Conservation (phyloP, 371 early-diverging fungal genomes). For the Mucor irregularis region DNA sequence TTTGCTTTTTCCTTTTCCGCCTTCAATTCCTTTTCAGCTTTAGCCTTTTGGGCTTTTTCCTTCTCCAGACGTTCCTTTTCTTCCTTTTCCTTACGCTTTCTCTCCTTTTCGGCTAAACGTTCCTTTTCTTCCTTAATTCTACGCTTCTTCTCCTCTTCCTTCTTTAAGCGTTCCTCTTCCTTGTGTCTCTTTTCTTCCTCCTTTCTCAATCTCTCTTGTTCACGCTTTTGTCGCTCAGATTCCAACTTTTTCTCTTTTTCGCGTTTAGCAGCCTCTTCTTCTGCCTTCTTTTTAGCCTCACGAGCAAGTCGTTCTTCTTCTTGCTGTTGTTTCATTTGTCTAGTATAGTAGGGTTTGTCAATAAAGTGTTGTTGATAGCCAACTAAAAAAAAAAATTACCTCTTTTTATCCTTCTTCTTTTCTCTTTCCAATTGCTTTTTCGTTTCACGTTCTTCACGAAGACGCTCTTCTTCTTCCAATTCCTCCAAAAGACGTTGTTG, state of each 20-base stretch:
- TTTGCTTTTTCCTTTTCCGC: constrained; percentile 18
- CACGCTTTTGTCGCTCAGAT: constrained; percentile 57
- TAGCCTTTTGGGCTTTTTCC: constrained; percentile 5
- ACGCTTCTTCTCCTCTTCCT: constrained; percentile 29
- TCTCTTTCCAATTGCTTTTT: constrained; percentile 70
- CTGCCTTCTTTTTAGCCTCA: constrained; percentile 46
- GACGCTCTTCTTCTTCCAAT: constrained; percentile 78
- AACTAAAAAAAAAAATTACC: constrained; percentile 30
- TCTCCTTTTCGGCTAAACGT: constrained; percentile 16
- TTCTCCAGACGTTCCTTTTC: constrained; percentile 13
- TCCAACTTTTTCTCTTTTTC: constrained; percentile 40
- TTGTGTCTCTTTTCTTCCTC: constrained; percentile 39
- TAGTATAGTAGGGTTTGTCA: constrained; percentile 1
- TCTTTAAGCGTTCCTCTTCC: constrained; percentile 33
- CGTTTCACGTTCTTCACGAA: constrained; percentile 68
- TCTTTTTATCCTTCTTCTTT: constrained; percentile 61
- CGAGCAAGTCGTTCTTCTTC: constrained; percentile 41
- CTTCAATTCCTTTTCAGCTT: constrained; percentile 36
- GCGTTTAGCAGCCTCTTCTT: constrained; percentile 37
- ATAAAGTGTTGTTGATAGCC: not conserved
- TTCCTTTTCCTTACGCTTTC: constrained; percentile 37
- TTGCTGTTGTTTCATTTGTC: constrained; percentile 45
- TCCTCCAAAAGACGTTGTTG: constrained; percentile 79
- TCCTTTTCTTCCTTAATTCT: constrained; percentile 23
- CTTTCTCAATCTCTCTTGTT: constrained; percentile 33